Evolutionary conservation across 495 filamentous ascomycete genomes (phyloP).

Genomic region (Cercophora scortea): DNA sequence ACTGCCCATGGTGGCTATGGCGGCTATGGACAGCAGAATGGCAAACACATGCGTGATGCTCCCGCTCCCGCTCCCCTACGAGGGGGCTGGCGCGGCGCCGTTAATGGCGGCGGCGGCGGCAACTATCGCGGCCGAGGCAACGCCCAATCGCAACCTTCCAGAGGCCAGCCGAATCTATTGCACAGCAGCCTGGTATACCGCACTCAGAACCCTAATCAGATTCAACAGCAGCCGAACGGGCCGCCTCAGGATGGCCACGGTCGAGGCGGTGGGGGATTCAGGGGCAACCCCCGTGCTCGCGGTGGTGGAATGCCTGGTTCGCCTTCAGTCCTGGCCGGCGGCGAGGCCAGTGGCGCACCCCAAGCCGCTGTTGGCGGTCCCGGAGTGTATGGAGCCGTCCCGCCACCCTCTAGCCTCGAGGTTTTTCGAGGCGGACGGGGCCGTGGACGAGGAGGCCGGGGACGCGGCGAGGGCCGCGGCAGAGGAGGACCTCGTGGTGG

Average conservation of each 20-base stretch:
- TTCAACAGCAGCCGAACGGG: slow-evolving; percentile 4
- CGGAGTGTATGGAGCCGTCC: slow-evolving; percentile 59
- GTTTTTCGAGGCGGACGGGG: slow-evolving; percentile 29
- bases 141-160: slow-evolving; percentile 13
- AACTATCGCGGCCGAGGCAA: slow-evolving; percentile 28
- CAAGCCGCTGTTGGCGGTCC: slow-evolving; percentile 9
- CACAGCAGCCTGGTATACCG: slow-evolving; percentile 35
- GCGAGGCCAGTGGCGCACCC: neutral
- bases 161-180: slow-evolving; percentile 35
- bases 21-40: slow-evolving; percentile 53
- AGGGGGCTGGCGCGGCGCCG: slow-evolving; percentile 65
- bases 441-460: slow-evolving; percentile 27
- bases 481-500: slow-evolving; percentile 15
- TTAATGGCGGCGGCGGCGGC: slow-evolving; percentile 29
- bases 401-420: slow-evolving; percentile 67
- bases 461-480: slow-evolving; percentile 13
- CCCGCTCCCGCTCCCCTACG: slow-evolving; percentile 58
- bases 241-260: slow-evolving; percentile 17
- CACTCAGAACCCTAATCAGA: slow-evolving; percentile 14
- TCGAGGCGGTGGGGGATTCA: slow-evolving; percentile 20
- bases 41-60: slow-evolving; percentile 63
- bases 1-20: slow-evolving; percentile 53
- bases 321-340: slow-evolving; percentile 20
- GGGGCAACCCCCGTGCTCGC: slow-evolving; percentile 5
- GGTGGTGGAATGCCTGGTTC: slow-evolving; percentile 13